Evolutionary conservation across 2,329 filamentous ascomycete species (phyloP), one percentile per base, ranked within the genome.

Genomic region (Chrysosporium keratinophilum): DNA sequence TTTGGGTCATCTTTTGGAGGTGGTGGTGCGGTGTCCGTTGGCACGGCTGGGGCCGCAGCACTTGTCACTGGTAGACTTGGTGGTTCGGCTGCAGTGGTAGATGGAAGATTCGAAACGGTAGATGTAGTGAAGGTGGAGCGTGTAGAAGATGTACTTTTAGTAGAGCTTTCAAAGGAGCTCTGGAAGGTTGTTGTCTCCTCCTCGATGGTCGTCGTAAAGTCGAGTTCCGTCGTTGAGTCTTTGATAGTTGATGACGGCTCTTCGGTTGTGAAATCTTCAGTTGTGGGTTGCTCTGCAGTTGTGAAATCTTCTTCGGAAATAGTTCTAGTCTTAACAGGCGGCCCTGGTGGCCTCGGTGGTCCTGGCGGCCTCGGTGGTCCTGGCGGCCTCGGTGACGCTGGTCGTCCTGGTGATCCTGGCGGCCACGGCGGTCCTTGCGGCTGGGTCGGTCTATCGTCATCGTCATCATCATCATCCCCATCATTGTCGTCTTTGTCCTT

Each of bases 21-120:
- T 46, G 55, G 11, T 46, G 51, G 28, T 12, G 23, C 17, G 4
- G 56, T 39, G 1, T 48, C 42, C 23, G 44, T 15, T 23, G 57
- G 50, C 6, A 54, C 12, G 7, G 47, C 44, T 23, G 57, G 14
- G 28, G 52, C 50, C 15, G 55, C 5, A 11, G 37, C 9, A 19
- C 43, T 20, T 10, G 34, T 17, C 11, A 3, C 3, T 28, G 23
- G 41, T 23, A 3, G 41, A 3, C 17, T 15, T 33, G 23, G 7
- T 7, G 23, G 7, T 28, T 28, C 23, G 7, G 23, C 3, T 28
- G 7, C 10, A 34, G 41, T 23, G 4, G 41, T 5, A 19, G 19
- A 23, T 6, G 15, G 17, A 20, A 15, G 17, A 10, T 3, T 11
- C 28, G 41, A 31, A 33, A 9, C 12, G 2, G 19, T n/a, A 17